phyloP scores from a whole-genome alignment of 192 early-diverging fungal genomes.

The Coemansia reversa region DNA sequence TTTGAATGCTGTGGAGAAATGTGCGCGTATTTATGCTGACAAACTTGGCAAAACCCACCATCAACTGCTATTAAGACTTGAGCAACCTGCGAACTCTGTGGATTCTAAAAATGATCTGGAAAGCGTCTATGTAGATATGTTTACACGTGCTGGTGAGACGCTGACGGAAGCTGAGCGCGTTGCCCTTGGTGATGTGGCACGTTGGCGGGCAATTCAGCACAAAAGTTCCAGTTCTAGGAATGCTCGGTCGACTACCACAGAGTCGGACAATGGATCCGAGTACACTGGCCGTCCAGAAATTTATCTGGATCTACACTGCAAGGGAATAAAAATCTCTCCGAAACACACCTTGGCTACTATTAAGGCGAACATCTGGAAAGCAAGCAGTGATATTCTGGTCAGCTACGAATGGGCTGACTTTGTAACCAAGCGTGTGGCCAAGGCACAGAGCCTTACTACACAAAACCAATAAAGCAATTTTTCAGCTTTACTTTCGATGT shows the following conservation, averaged over 20 bases:
- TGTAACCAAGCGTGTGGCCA: conserved; percentile 37
- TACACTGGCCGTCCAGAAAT: conserved; percentile 46
- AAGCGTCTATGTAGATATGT: conserved; percentile 16
- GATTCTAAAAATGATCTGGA: neutral
- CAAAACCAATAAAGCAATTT: neutral
- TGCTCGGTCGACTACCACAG: neutral
- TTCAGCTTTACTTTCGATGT: neutral
- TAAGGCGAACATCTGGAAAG: conserved; percentile 49
- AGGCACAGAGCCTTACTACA: conserved; percentile 29
- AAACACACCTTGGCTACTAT: conserved; percentile 49
- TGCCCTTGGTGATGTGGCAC: conserved; percentile 34
- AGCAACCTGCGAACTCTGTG: neutral
- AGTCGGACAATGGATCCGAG: neutral
- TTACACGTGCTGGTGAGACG: conserved; percentile 33
- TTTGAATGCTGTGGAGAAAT: conserved; percentile 37
- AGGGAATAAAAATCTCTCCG: conserved; percentile 23
- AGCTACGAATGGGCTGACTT: conserved; percentile 54
- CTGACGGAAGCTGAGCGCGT: conserved; percentile 28
- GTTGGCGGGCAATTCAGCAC: conserved; percentile 19
- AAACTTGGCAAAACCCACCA: neutral
- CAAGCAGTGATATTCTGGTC: conserved; percentile 50
- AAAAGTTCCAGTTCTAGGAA: neutral
- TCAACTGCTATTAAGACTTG: neutral
- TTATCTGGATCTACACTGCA: conserved; percentile 46
- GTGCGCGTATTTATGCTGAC: conserved; percentile 10